A percentile compares a stretch with the other conserved stretches of the same genome.
Evolutionary conservation across 305 asterid species (phyloP).

Genomic region (Solanum hybrid): DNA sequence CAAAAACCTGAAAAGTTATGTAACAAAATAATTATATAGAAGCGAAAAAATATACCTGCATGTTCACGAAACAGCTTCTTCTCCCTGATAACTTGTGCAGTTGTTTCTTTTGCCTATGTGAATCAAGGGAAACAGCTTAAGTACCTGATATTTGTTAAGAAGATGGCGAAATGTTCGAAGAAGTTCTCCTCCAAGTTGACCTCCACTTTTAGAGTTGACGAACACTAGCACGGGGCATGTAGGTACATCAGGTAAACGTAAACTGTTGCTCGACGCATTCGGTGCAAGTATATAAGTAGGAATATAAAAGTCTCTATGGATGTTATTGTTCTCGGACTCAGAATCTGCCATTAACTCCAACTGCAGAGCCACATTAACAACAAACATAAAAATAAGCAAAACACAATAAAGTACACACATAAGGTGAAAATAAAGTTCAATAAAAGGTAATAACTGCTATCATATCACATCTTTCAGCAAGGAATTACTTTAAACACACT

Average conservation of each 20-base stretch:
- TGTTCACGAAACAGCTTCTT: not conserved
- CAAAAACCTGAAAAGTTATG: constrained; percentile 54
- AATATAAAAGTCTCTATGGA: constrained; percentile 45
- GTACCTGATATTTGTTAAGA: constrained; percentile 64
- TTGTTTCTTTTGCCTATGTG: not conserved
- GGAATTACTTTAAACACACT: not conserved
- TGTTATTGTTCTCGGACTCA: not conserved
- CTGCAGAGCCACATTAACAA: not conserved
- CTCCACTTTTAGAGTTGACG: constrained; percentile 83
- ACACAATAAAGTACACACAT: not conserved
- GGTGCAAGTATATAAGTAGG: constrained; percentile 52
- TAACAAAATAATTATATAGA: not conserved
- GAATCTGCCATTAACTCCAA: constrained; percentile 3
- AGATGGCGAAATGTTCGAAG: constrained; percentile 51
- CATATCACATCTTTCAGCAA: not conserved
- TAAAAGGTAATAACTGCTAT: not conserved
- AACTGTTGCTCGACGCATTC: constrained; percentile 14
- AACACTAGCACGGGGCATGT: constrained; percentile 80
- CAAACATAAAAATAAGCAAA: not conserved
- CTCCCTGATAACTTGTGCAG: not conserved
- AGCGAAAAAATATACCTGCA: not conserved
- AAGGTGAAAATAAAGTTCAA: not conserved
- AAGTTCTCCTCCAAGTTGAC: constrained; percentile 91
- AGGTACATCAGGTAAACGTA: constrained; percentile 23
- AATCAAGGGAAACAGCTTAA: not conserved